These are phyloP conservation scores for Blastobotrys mokoenaii DNA, from an alignment of 805 yeast genomes.

Conservation along the genomic window DNA sequence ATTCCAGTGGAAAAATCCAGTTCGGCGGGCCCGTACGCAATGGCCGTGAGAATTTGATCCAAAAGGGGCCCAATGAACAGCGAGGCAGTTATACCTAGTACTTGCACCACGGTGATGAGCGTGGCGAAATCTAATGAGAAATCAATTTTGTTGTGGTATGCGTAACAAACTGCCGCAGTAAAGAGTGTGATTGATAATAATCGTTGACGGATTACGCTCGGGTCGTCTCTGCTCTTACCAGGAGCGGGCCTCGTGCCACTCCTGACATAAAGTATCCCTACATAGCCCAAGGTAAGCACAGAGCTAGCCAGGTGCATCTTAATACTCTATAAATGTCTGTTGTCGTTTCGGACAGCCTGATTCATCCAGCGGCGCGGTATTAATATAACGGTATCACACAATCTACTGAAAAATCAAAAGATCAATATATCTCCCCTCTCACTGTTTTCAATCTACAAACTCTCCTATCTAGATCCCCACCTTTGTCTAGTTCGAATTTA, in stretches of 20 bases:
- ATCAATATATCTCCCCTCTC: too few relatives aligned
- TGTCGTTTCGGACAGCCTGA: too few relatives aligned
- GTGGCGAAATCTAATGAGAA: neutral
- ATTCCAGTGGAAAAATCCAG: conserved; percentile 21
- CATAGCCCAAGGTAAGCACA: conserved; percentile 17
- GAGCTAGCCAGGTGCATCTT: neutral
- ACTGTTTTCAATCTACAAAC: too few relatives aligned
- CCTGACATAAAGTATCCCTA: conserved; percentile 17
- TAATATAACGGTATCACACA: too few relatives aligned
- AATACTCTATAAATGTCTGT: too few relatives aligned
- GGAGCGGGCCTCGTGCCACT: conserved; percentile 17
- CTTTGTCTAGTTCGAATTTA: too few relatives aligned
- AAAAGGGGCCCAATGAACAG: conserved; percentile 44
- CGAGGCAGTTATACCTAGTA: conserved; percentile 28
- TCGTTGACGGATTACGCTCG: conserved; percentile 15
- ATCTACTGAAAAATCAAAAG: too few relatives aligned
- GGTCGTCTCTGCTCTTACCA: conserved; percentile 15
- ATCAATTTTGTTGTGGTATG: neutral
- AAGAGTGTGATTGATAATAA: conserved; percentile 27
- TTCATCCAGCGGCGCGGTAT: too few relatives aligned
- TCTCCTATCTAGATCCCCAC: too few relatives aligned
- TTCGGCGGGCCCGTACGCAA: conserved; percentile 15
- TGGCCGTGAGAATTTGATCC: conserved; percentile 25
- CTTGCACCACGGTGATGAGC: neutral
- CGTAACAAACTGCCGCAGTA: neutral